Evolutionary conservation across 2,329 filamentous ascomycete species (phyloP), one percentile per base, ranked within the genome.

Genomic region (Claviceps spartinae): DNA sequence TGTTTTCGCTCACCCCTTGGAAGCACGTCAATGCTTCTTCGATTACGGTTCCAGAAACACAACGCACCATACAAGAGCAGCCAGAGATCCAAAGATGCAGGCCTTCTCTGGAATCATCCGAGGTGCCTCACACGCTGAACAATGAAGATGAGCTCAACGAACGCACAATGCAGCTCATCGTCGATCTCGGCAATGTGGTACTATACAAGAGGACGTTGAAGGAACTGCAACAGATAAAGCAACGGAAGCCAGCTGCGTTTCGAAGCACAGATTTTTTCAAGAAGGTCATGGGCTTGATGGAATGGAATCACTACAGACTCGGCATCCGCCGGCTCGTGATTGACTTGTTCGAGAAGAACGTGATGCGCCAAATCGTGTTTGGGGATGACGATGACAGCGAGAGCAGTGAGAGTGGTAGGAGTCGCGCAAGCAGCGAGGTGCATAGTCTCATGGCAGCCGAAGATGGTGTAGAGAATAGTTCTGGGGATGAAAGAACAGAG

Each of bases 101-200:
- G 13, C 69, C 71, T 14, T 64, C 72, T 11, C 63, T 73, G 9
- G 66, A 75, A 55, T 69, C 72, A 34, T 71, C 69, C 43, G 66
- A 68, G 38, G 55, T 67, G 38, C 62, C 64, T 4, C 60, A 62
- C 36, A 70, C 78, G 49, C 75, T 81, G 56, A 75, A 79, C 48
- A 75, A 79, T 48, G 79, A 83, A 18, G 73, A 78, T 7, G 75
- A 77, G 16, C 78, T 85, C 55, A 95, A 73, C 56, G 87, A 87
- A 61, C 85, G 85, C 49, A 91, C 97, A 47, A 70, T 97, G 30
- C 86, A 89, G 61, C 78, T 93, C 40, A 83, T 95, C 56, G 82
- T 87, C 14, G 90, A 96, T 61, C 76, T 98, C 54, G 88, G 90
- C 52, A 96, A 97, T 63, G 93, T 91, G 54, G 89, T 98, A 16